These are phyloP conservation scores for Striga hermonthica DNA, from an alignment of 305 asterid genomes.

Conservation along the genomic window DNA sequence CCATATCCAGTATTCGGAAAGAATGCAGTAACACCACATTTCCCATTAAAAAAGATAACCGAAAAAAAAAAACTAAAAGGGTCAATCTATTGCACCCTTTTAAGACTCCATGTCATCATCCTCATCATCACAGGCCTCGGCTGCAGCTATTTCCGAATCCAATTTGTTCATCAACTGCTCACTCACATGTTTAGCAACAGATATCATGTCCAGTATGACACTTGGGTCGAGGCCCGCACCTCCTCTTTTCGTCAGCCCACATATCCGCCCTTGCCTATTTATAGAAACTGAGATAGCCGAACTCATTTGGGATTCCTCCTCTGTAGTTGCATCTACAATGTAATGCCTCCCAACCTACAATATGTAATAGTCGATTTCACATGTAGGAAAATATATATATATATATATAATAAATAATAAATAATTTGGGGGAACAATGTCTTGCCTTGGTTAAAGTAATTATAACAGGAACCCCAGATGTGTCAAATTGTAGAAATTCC, in stretches of 20 bases:
- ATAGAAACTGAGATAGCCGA: conserved; percentile 5
- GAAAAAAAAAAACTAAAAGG: no score
- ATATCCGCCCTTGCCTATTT: conserved; percentile 10
- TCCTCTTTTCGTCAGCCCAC: conserved; percentile 10
- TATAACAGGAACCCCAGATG: conserved; percentile 1
- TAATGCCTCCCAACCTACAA: conserved; percentile 13
- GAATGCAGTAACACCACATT: no score
- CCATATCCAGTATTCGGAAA: no score
- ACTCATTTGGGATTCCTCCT: conserved; percentile 16
- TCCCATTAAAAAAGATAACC: no score
- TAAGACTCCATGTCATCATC: not conserved
- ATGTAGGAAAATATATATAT: not conserved
- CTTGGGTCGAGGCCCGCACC: conserved; percentile 1
- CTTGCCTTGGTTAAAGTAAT: conserved; percentile 8
- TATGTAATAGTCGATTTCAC: not conserved
- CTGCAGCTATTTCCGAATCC: conserved; percentile 9
- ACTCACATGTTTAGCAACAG: conserved; percentile 3
- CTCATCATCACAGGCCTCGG: not conserved
- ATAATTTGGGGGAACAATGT: not conserved
- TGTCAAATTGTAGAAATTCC: conserved; percentile 11
- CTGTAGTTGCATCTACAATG: conserved; percentile 3
- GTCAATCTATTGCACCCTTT: no score
- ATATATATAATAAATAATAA: not conserved
- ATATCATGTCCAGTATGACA: not conserved
- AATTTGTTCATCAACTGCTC: conserved; percentile 7